Evolutionary conservation across 2,329 filamentous ascomycete species (phyloP).

Genomic region (Aspergillus sclerotialis): DNA sequence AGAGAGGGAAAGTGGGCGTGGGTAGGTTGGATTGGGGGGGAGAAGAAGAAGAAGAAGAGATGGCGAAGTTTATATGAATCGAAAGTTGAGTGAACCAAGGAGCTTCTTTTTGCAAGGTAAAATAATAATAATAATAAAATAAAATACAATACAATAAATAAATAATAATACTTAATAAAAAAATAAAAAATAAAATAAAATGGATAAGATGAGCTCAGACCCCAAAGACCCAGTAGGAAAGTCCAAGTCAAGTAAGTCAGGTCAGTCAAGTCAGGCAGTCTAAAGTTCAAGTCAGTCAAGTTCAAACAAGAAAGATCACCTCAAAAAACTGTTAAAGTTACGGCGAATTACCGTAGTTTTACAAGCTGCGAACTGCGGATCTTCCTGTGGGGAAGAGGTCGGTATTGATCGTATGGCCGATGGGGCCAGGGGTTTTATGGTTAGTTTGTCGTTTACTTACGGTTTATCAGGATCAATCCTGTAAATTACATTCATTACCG

Average conservation of each 20-base stretch:
- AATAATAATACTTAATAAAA: slow-evolving; percentile 8
- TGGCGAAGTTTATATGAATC: slow-evolving; percentile 1
- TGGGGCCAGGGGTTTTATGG: slow-evolving; percentile 14
- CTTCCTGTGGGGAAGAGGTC: slow-evolving; percentile 21
- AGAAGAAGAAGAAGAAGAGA: slow-evolving; percentile 3
- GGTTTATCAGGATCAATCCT: neutral
- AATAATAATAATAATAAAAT: too few species aligned
- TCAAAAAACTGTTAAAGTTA: slow-evolving; percentile 18
- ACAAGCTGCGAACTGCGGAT: slow-evolving; percentile 24
- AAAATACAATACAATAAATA: slow-evolving; percentile 7
- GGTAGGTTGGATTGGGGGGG: slow-evolving; percentile 1
- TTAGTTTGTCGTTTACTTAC: neutral
- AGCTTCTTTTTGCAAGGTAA: too few species aligned
- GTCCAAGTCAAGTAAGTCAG: slow-evolving; percentile 1
- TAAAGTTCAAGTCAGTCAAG: neutral
- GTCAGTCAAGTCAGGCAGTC: neutral
- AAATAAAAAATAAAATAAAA: slow-evolving; percentile 7
- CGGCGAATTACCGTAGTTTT: slow-evolving; percentile 24
- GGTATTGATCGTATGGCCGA: slow-evolving; percentile 18
- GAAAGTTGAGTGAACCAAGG: too few species aligned
- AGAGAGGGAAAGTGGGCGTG: slow-evolving; percentile 2
- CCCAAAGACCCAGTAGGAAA: slow-evolving; percentile 1
- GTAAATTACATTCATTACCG: neutral
- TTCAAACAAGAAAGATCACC: slow-evolving; percentile 6
- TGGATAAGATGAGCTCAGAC: slow-evolving; percentile 1